Evolutionary conservation across 768 basidiomycete genomes (phyloP).

Genomic region (Fistulinella prunicolor): DNA sequence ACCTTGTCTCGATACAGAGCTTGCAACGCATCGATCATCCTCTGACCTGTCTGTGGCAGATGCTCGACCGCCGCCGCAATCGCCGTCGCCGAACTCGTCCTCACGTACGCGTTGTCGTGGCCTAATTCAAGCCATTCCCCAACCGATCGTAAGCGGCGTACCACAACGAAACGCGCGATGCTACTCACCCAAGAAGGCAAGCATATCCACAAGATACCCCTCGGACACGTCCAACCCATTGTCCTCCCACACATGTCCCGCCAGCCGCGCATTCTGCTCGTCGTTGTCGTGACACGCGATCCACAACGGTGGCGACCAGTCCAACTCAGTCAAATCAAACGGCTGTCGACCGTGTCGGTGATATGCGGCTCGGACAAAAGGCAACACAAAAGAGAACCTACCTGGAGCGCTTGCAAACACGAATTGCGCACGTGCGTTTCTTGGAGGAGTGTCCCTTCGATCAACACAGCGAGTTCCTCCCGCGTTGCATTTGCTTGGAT

Average conservation of each 20-base stretch:
- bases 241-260: slow-evolving; percentile 87
- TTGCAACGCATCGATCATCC: slow-evolving; percentile 53
- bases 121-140: no score
- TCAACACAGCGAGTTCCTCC: slow-evolving; percentile 62
- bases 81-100: slow-evolving; percentile 65
- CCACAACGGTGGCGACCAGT: slow-evolving; percentile 90
- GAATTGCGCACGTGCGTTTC: slow-evolving; percentile 87
- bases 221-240: slow-evolving; percentile 90
- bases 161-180: no score
- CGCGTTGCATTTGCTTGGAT: slow-evolving; percentile 60
- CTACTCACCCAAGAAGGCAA: slow-evolving; percentile 63
- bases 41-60: slow-evolving; percentile 56
- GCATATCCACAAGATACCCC: slow-evolving; percentile 48
- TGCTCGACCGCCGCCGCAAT: slow-evolving; percentile 75
- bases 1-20: slow-evolving; percentile 85
- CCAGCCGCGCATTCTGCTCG: slow-evolving; percentile 84
- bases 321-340: slow-evolving; percentile 90
- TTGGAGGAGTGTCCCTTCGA: slow-evolving; percentile 75
- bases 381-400: slow-evolving; percentile 27
- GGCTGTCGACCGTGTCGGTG: no score
- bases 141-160: no score
- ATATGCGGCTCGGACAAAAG: no score
- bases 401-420: slow-evolving; percentile 89
- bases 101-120: slow-evolving; percentile 78
- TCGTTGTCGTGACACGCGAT: slow-evolving; percentile 86